A percentile compares a stretch with the other conserved stretches of the same genome.
Conservation (phyloP, 345 rosid species). For the Lumnitzera littorea region DNA sequence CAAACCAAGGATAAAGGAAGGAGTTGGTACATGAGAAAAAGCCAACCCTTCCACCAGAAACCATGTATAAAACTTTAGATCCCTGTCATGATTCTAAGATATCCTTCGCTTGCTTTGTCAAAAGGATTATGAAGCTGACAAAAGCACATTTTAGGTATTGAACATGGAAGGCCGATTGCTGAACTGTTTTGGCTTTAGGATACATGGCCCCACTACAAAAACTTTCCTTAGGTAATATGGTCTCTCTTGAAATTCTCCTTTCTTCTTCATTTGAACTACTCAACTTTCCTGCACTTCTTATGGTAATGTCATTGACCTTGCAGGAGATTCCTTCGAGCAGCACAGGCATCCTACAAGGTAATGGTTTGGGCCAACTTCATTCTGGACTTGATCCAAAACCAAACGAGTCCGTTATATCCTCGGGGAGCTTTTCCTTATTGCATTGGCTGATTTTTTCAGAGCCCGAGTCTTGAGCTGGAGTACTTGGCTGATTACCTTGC, state of each 20-base stretch:
- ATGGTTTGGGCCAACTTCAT: background rate
- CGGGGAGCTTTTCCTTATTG: too few relatives aligned
- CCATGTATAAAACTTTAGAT: too few relatives aligned
- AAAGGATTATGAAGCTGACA: too few relatives aligned
- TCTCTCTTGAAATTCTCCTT: background rate
- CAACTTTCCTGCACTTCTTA: background rate
- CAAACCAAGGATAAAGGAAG: too few relatives aligned
- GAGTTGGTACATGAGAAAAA: too few relatives aligned
- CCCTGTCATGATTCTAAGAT: constrained; percentile 1
- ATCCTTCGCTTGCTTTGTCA: too few relatives aligned
- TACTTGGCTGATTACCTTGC: constrained; percentile 71
- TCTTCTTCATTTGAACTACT: background rate
- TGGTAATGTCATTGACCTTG: background rate
- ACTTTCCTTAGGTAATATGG: constrained; percentile 66
- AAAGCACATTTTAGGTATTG: constrained; percentile 40
- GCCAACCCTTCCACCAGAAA: too few relatives aligned
- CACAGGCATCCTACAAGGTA: constrained; percentile 73
- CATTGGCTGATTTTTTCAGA: constrained; percentile 36
- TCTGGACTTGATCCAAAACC: too few relatives aligned
- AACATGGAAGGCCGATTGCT: constrained; percentile 67
- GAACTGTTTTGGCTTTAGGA: constrained; percentile 59
- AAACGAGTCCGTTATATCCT: too few relatives aligned
- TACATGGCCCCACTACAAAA: constrained; percentile 67
- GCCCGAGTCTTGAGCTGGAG: constrained; percentile 61
- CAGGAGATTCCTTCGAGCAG: constrained; percentile 92